These are phyloP conservation scores for Microcyclospora pomicola DNA, from an alignment of 2,329 filamentous ascomycete species.

Conservation along the genomic window DNA sequence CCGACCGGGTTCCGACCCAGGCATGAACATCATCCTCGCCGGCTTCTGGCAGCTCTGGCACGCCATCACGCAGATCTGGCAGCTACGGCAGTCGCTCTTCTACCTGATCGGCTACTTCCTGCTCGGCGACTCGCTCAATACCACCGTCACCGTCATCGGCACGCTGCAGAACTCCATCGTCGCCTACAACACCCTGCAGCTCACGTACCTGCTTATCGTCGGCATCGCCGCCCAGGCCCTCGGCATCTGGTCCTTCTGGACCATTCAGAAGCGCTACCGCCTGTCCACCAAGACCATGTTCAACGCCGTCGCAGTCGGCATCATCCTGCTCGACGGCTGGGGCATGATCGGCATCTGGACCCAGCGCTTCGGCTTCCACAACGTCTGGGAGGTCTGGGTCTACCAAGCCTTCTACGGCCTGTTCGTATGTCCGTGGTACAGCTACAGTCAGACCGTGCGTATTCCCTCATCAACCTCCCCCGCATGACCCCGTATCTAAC, in stretches of 20 bases:
- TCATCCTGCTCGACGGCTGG: slow-evolving; percentile 47
- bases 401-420: slow-evolving; percentile 46
- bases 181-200: slow-evolving; percentile 48
- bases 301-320: slow-evolving; percentile 47
- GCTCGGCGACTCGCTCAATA: slow-evolving; percentile 56
- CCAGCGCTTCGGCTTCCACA: slow-evolving; percentile 36
- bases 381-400: slow-evolving; percentile 33
- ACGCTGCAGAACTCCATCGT: slow-evolving; percentile 54
- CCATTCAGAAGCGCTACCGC: slow-evolving; percentile 43
- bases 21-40: slow-evolving; percentile 40
- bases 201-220: slow-evolving; percentile 54
- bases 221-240: slow-evolving; percentile 49
- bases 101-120: slow-evolving; percentile 56
- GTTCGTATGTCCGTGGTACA: slow-evolving; percentile 56
- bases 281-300: slow-evolving; percentile 56
- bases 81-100: slow-evolving; percentile 49
- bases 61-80: slow-evolving; percentile 47
- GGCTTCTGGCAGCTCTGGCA: slow-evolving; percentile 49
- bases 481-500: background rate
- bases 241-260: slow-evolving; percentile 47
- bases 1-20: slow-evolving; percentile 43
- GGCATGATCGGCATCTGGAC: slow-evolving; percentile 42
- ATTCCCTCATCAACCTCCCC: background rate
- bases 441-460: slow-evolving; percentile 47
- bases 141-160: slow-evolving; percentile 52